These are phyloP conservation scores for Herpetospermum pedunculosum DNA, from an alignment of 306 rosid genomes.

Conservation along the genomic window DNA sequence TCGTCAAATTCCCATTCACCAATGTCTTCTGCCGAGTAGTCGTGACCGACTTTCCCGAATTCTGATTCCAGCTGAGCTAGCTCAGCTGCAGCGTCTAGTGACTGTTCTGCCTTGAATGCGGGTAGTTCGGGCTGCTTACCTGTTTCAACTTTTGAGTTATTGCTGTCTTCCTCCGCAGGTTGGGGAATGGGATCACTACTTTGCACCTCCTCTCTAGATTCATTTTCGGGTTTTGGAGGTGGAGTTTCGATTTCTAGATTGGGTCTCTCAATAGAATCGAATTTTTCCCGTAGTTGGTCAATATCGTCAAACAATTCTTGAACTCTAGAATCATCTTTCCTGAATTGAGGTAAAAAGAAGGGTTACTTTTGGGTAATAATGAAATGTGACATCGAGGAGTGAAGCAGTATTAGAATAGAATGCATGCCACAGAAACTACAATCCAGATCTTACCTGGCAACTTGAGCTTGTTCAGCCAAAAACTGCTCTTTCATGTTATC, in stretches of 20 bases:
- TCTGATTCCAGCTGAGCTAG: constrained; percentile 84
- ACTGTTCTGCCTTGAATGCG: constrained; percentile 30
- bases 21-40: constrained; percentile 70
- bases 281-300: constrained; percentile 44
- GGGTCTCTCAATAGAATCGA: constrained; percentile 87
- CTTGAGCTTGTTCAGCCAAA: constrained; percentile 47
- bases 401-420: background rate
- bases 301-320: constrained; percentile 64
- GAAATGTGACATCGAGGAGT: background rate
- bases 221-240: constrained; percentile 32
- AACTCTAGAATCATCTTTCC: constrained; percentile 73
- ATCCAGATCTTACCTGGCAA: constrained; percentile 41
- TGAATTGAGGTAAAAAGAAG: constrained; percentile 14
- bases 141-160: constrained; percentile 21
- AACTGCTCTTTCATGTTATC: constrained; percentile 90
- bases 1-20: constrained; percentile 97
- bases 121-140: constrained; percentile 26
- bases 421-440: constrained; percentile 6
- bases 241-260: constrained; percentile 64
- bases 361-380: background rate
- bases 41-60: constrained; percentile 67
- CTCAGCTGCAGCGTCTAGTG: constrained; percentile 60
- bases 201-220: constrained; percentile 27
- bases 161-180: constrained; percentile 16
- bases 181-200: constrained; percentile 18